These are phyloP conservation scores for Phyllostachys edulis DNA, from an alignment of 176 grass and related monocot species.

Conservation along the genomic window DNA sequence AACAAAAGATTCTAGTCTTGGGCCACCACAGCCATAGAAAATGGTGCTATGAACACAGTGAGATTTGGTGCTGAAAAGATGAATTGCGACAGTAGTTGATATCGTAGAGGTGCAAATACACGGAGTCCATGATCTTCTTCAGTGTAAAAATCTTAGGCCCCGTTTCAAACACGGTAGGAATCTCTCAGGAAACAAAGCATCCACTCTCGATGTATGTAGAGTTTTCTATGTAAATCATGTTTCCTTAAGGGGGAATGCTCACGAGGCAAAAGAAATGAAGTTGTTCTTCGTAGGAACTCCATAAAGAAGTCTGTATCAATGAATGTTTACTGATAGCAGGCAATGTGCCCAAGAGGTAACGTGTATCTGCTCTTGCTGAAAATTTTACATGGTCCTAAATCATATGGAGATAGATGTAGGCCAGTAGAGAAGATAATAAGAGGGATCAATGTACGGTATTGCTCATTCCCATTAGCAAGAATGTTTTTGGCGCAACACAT, in stretches of 20 bases:
- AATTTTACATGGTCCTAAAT: background rate
- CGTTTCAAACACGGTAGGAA: background rate
- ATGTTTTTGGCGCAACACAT: background rate
- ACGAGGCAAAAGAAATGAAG: background rate
- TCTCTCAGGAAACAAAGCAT: background rate
- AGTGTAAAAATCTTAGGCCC: background rate
- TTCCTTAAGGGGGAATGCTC: background rate
- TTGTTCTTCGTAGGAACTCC: background rate
- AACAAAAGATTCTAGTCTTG: conserved; percentile 28
- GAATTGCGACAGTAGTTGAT: conserved; percentile 14
- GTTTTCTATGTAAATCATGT: background rate
- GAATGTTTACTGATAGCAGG: background rate
- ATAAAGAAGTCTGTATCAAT: background rate
- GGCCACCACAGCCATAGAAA: conserved; percentile 4
- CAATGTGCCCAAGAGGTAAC: background rate
- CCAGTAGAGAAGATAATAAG: background rate
- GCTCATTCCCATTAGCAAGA: background rate
- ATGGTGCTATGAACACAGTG: background rate
- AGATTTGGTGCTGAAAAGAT: conserved; percentile 15
- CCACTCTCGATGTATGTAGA: too few species aligned
- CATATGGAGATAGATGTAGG: background rate
- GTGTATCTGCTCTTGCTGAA: background rate
- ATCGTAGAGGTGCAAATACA: background rate
- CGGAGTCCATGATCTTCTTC: background rate
- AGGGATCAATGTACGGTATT: background rate